phyloP scores from a whole-genome alignment of 768 basidiomycete species.

The Mycena polygramma region DNA sequence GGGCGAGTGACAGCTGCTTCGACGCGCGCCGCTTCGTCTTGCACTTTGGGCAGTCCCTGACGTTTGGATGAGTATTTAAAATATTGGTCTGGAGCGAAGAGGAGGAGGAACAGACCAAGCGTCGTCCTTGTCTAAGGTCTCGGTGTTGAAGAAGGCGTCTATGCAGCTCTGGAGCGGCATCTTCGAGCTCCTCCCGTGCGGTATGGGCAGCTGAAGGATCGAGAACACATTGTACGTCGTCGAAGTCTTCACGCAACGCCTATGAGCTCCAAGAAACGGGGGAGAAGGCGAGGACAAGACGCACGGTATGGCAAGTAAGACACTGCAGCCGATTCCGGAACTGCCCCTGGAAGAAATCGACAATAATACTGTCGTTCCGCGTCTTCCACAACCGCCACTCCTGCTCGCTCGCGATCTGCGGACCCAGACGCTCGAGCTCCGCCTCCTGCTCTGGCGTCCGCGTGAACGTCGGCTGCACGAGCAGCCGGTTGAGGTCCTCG shows the following conservation, averaged over 20 bases:
- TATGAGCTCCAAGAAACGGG: constrained; percentile 7
- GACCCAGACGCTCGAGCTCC: constrained; percentile 87
- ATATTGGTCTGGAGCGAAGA: neutral
- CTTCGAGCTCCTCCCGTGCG: constrained; percentile 69
- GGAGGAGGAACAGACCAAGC: constrained; percentile 77
- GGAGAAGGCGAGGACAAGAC: constrained; percentile 32
- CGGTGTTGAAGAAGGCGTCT: constrained; percentile 90
- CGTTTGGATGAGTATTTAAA: constrained; percentile 12
- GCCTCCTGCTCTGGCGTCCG: constrained; percentile 86
- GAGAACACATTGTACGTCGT: constrained; percentile 98
- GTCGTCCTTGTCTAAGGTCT: constrained; percentile 92
- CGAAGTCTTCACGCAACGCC: constrained; percentile 76
- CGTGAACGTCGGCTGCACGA: constrained; percentile 75
- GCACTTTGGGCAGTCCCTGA: constrained; percentile 95
- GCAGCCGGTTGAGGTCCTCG: constrained; percentile 88
- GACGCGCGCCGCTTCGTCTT: constrained; percentile 88
- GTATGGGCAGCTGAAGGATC: constrained; percentile 92
- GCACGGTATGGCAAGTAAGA: constrained; percentile 88
- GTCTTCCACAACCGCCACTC: constrained; percentile 94
- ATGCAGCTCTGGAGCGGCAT: constrained; percentile 86
- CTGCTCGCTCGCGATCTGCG: constrained; percentile 89
- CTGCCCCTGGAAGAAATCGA: constrained; percentile 98
- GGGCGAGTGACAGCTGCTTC: constrained; percentile 90
- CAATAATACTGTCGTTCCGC: constrained; percentile 93
- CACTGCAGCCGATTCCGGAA: constrained; percentile 93